phyloP scores from a whole-genome alignment of 805 yeast genomes.

The Sugiyamaella americana region DNA sequence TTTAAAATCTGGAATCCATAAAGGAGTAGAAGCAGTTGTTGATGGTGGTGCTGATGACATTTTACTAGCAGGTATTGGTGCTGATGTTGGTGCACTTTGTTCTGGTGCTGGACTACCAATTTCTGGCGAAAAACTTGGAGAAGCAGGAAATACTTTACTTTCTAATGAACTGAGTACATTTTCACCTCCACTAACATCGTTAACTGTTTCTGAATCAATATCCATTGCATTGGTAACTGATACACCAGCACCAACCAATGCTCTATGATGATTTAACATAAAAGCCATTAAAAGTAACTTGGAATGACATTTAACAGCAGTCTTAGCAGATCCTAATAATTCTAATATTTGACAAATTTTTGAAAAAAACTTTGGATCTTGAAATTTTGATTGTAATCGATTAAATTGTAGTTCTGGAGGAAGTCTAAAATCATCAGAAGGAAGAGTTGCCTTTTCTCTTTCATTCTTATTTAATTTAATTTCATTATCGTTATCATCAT shows the following conservation, averaged over 20 bases:
- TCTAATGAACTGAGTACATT: neutral
- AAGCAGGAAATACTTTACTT: neutral
- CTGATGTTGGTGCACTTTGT: neutral
- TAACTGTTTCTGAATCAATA: neutral
- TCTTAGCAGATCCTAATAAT: constrained; percentile 15
- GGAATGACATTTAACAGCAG: constrained; percentile 18
- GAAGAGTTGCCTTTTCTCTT: neutral
- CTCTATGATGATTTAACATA: constrained; percentile 18
- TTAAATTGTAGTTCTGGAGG: constrained; percentile 11
- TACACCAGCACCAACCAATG: constrained; percentile 6
- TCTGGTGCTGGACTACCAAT: neutral
- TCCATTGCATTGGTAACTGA: neutral
- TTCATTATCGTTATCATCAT: neutral
- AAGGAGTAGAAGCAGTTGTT: neutral
- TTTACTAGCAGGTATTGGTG: neutral
- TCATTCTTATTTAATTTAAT: neutral
- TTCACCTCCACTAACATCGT: neutral
- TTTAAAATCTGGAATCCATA: neutral
- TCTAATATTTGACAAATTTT: constrained; percentile 9
- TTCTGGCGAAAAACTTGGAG: neutral
- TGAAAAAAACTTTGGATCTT: constrained; percentile 10
- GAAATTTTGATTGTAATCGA: constrained; percentile 11
- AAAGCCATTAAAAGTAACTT: constrained; percentile 20
- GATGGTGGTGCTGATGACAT: neutral
- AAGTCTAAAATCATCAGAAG: neutral